A percentile compares a stretch with the other conserved stretches of the same genome.
phyloP scores from a whole-genome alignment of 371 early-diverging fungal genomes.

The Rhizopus sp. region DNA sequence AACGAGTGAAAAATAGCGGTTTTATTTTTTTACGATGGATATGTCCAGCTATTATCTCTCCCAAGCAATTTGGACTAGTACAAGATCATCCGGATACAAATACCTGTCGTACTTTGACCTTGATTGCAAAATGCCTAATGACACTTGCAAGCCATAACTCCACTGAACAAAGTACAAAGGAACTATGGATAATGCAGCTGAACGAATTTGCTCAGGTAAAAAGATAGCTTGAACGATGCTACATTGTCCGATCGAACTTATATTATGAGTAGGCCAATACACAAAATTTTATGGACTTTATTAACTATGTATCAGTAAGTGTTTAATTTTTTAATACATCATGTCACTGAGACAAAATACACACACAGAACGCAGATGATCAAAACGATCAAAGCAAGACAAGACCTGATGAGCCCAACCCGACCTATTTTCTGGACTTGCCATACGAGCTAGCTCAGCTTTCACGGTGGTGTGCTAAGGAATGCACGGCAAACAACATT shows the following conservation, averaged over 20 bases:
- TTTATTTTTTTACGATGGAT: conserved; percentile 84
- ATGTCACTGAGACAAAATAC: conserved; percentile 1
- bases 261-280: conserved; percentile 31
- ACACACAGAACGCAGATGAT: not conserved
- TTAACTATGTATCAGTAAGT: conserved; percentile 37
- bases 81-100: conserved; percentile 66
- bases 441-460: conserved; percentile 32
- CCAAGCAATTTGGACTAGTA: conserved; percentile 72
- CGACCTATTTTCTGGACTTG: conserved; percentile 30
- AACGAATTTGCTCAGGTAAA: conserved; percentile 57
- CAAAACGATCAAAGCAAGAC: not conserved
- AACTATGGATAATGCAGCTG: conserved; percentile 77
- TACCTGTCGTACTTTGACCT: conserved; percentile 69
- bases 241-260: not conserved
- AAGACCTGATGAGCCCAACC: conserved; percentile 23
- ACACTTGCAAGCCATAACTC: conserved; percentile 70
- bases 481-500: conserved; percentile 11
- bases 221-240: not conserved
- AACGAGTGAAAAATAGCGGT: conserved; percentile 48
- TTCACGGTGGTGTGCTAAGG: conserved; percentile 21
- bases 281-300: conserved; percentile 33
- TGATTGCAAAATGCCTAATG: conserved; percentile 83
- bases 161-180: conserved; percentile 73
- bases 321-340: conserved; percentile 1
- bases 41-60: conserved; percentile 84